A percentile compares a stretch with the other conserved stretches of the same genome.
Evolutionary conservation across 805 yeast species (phyloP).

Genomic region (Hanseniaspora pseudoguilliermondii): DNA sequence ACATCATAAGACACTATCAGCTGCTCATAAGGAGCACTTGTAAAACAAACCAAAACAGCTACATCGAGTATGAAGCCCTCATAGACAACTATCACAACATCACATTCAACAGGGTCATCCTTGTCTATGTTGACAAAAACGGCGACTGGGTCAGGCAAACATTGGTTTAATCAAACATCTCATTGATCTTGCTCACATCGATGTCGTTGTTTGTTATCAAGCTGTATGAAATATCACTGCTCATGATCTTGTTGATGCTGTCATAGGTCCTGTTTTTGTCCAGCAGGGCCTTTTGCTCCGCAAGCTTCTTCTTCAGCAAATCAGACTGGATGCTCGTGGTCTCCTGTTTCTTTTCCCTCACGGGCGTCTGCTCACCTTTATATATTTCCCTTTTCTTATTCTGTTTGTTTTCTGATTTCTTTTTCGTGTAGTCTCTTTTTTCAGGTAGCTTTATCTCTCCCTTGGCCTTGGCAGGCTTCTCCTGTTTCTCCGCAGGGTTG

Average conservation of each 20-base stretch:
- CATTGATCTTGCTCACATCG: background rate
- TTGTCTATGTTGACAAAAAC: background rate
- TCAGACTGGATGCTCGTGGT: background rate
- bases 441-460: background rate
- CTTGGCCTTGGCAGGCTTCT: background rate
- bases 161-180: background rate
- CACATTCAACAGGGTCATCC: background rate
- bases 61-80: background rate
- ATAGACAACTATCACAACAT: background rate
- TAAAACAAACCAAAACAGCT: background rate
- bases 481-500: background rate
- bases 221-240: background rate
- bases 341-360: background rate
- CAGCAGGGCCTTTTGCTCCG: constrained; percentile 1
- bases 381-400: background rate
- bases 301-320: background rate
- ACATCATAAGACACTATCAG: background rate
- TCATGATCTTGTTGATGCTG: background rate
- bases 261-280: background rate
- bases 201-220: background rate
- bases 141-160: background rate
- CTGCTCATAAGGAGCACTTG: background rate
- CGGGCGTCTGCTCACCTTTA: background rate
- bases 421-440: background rate
- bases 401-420: background rate